A percentile compares a stretch with the other conserved stretches of the same genome.
These are phyloP conservation scores for Inonotus obliquus DNA, from an alignment of 1,284 basidiomycete species.

Conservation along the genomic window DNA sequence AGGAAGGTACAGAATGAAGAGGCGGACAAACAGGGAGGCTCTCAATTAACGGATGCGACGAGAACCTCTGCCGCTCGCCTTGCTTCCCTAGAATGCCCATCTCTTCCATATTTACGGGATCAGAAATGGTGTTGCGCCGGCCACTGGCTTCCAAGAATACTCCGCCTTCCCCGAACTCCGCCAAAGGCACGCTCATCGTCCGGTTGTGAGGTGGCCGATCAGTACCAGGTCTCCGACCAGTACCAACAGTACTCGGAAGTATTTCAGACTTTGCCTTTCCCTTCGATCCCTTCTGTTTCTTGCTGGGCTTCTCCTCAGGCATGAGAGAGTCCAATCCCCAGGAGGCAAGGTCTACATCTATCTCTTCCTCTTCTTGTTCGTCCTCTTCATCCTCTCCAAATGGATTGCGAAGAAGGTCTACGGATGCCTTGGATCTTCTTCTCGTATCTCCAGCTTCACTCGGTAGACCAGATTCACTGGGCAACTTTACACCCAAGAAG, in stretches of 20 bases:
- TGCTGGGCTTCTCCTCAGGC: conserved; percentile 39
- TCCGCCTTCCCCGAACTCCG: conserved; percentile 47
- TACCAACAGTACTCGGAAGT: conserved; percentile 41
- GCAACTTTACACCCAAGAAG: conserved; percentile 62
- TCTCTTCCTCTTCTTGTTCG: conserved; percentile 41
- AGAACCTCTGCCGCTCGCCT: conserved; percentile 40
- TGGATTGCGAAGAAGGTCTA: conserved; percentile 63
- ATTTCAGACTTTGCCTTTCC: conserved; percentile 43
- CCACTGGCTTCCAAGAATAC: conserved; percentile 37
- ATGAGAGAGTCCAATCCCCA: conserved; percentile 79
- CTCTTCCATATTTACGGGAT: conserved; percentile 51
- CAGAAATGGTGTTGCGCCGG: conserved; percentile 46
- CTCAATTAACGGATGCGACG: conserved; percentile 46
- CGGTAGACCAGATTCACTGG: conserved; percentile 47
- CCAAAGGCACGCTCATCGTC: conserved; percentile 62
- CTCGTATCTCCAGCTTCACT: conserved; percentile 33
- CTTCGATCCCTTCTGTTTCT: conserved; percentile 38
- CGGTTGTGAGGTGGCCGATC: conserved; percentile 34
- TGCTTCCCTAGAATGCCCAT: conserved; percentile 30
- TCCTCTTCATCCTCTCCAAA: conserved; percentile 59
- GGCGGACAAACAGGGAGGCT: conserved; percentile 39
- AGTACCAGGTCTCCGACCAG: conserved; percentile 26
- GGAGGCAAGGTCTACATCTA: conserved; percentile 76
- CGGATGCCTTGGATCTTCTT: conserved; percentile 44
- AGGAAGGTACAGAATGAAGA: conserved; percentile 31